phyloP scores from a whole-genome alignment of 495 filamentous ascomycete species.

The Hyphodiscus hymeniophilus region DNA sequence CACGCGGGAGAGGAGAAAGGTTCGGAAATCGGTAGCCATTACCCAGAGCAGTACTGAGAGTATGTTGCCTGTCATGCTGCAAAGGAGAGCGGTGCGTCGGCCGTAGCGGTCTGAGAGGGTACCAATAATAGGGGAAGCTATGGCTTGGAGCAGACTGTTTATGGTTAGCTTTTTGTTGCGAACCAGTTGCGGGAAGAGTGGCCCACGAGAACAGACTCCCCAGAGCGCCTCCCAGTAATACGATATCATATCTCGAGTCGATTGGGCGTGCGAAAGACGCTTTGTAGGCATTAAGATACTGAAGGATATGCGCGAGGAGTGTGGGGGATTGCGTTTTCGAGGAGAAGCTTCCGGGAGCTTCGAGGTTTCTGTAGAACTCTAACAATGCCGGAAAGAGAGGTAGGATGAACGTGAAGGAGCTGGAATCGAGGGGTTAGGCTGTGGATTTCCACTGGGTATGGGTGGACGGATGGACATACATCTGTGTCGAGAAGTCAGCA shows the following conservation, averaged over 20 bases:
- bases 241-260: slow-evolving; percentile 93
- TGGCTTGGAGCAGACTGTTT: slow-evolving; percentile 72
- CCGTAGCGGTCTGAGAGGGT: slow-evolving; percentile 83
- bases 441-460: too few relatives aligned
- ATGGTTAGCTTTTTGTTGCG: too few relatives aligned
- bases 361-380: slow-evolving; percentile 75
- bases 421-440: background rate
- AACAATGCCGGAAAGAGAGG: slow-evolving; percentile 91
- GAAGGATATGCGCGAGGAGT: slow-evolving; percentile 68
- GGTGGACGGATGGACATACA: too few relatives aligned
- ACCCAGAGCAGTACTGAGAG: slow-evolving; percentile 91
- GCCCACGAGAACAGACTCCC: slow-evolving; percentile 33
- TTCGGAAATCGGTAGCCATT: slow-evolving; percentile 74
- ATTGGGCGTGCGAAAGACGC: slow-evolving; percentile 87
- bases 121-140: slow-evolving; percentile 89
- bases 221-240: slow-evolving; percentile 88
- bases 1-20: slow-evolving; percentile 84
- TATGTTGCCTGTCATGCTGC: slow-evolving; percentile 93
- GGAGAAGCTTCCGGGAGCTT: slow-evolving; percentile 44
- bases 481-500: slow-evolving; percentile 7
- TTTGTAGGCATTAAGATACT: slow-evolving; percentile 90
- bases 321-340: slow-evolving; percentile 41
- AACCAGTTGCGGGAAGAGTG: too few relatives aligned
- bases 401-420: slow-evolving; percentile 95
- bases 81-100: slow-evolving; percentile 77